These are phyloP conservation scores for Ottelia alismoides DNA, from an alignment of 106 monocot species.

Conservation along the genomic window DNA sequence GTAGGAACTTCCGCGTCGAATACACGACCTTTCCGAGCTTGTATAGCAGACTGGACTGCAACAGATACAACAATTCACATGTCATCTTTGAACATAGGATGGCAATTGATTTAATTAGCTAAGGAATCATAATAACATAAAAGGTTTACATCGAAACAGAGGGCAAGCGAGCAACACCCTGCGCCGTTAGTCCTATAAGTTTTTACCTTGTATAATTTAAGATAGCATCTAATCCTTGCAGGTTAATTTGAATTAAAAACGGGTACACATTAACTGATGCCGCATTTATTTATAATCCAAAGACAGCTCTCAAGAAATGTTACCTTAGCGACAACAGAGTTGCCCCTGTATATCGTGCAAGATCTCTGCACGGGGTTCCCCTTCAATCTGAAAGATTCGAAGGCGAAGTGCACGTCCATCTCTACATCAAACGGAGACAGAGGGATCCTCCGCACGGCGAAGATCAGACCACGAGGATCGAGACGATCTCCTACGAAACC, in stretches of 20 bases:
- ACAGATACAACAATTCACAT: too few relatives aligned
- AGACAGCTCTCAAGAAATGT: not conserved
- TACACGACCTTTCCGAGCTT: conserved; percentile 56
- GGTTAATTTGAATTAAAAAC: too few relatives aligned
- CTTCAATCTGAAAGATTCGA: conserved; percentile 28
- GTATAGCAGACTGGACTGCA: conserved; percentile 69
- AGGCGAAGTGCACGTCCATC: conserved; percentile 32
- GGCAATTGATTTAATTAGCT: too few relatives aligned
- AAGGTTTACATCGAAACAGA: too few relatives aligned
- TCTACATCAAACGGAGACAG: conserved; percentile 26
- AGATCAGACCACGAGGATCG: conserved; percentile 37
- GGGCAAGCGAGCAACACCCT: too few relatives aligned
- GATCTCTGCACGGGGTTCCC: conserved; percentile 63
- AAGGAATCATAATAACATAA: too few relatives aligned
- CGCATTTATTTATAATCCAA: not conserved
- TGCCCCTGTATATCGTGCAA: conserved; percentile 50
- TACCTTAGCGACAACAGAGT: conserved; percentile 79
- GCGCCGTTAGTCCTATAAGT: too few relatives aligned
- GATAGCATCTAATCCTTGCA: too few relatives aligned
- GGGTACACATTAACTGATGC: too few relatives aligned
- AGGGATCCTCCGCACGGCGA: conserved; percentile 22
- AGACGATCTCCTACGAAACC: conserved; percentile 39
- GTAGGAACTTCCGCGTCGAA: conserved; percentile 55
- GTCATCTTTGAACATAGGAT: too few relatives aligned
- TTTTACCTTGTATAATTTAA: too few relatives aligned